Percentiles rank a stretch among this genome's conserved stretches.
Conservation (phyloP, 2,329 filamentous ascomycete species). For the Alternaria sp. region DNA sequence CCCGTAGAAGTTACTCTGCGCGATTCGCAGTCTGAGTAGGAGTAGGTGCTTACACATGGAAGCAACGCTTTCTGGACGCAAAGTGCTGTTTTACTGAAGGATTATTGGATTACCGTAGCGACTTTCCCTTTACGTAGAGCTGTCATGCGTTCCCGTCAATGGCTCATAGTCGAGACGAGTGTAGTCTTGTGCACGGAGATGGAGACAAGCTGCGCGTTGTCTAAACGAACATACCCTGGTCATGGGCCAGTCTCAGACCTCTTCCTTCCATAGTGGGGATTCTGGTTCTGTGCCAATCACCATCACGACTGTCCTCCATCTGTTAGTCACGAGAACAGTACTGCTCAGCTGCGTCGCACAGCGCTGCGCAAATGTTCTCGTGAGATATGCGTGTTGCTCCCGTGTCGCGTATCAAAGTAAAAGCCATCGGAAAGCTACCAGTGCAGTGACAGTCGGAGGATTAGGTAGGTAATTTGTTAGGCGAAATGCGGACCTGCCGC, state of each 20-base stretch:
- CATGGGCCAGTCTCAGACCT: background rate
- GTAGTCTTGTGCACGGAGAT: slow-evolving; percentile 8
- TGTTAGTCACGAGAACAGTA: background rate
- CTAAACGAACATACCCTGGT: background rate
- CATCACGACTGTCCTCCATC: background rate
- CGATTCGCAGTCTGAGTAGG: background rate
- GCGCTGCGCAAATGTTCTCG: background rate
- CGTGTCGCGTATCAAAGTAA: background rate
- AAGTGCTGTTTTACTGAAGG: background rate
- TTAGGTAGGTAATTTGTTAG: background rate
- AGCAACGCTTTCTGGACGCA: background rate
- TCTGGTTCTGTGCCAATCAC: background rate
- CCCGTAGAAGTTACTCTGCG: background rate
- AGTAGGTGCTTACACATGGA: background rate
- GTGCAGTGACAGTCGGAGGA: background rate
- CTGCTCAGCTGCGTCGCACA: background rate
- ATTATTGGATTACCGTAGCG: background rate
- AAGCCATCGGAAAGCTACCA: background rate
- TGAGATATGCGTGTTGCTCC: background rate
- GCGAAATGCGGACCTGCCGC: slow-evolving; percentile 4
- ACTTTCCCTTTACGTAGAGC: slow-evolving; percentile 4
- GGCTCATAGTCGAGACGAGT: background rate
- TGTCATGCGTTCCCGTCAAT: background rate
- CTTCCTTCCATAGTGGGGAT: background rate
- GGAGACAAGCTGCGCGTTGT: slow-evolving; percentile 3